phyloP scores from a whole-genome alignment of 768 basidiomycete genomes.

The Phaeotremella skinneri region DNA sequence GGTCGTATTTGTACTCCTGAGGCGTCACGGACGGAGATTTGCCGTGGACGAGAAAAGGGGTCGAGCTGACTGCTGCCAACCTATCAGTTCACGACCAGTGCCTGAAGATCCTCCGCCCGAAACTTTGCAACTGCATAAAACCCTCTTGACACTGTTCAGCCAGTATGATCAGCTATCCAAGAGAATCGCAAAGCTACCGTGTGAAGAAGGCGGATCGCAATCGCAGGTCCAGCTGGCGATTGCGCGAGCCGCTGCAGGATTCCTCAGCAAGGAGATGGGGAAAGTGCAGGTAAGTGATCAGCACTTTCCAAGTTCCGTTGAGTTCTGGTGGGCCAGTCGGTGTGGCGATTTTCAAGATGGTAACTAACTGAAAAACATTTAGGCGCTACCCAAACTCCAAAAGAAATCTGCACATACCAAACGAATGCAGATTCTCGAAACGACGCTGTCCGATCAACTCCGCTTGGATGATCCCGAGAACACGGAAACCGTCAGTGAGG shows the following conservation, averaged over 20 bases:
- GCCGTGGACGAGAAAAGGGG: too few species aligned
- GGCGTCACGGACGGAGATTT: too few species aligned
- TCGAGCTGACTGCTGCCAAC: neutral
- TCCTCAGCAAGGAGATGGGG: conserved; percentile 87
- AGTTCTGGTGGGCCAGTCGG: too few species aligned
- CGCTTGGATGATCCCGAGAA: conserved; percentile 23
- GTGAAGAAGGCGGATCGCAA: conserved; percentile 65
- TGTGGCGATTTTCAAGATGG: neutral
- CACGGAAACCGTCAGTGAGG: conserved; percentile 55
- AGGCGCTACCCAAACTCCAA: conserved; percentile 46
- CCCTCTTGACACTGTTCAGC: conserved; percentile 76
- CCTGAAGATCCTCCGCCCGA: conserved; percentile 53
- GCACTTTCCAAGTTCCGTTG: neutral
- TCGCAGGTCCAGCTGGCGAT: conserved; percentile 82
- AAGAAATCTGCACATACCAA: conserved; percentile 31
- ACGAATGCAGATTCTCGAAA: conserved; percentile 24
- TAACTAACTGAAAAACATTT: neutral
- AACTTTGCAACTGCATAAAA: conserved; percentile 63
- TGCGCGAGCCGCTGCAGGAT: conserved; percentile 68
- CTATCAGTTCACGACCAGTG: conserved; percentile 45
- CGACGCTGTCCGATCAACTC: conserved; percentile 27
- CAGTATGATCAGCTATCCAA: conserved; percentile 88
- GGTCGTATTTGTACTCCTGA: conserved; percentile 48
- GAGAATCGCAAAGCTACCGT: conserved; percentile 72
- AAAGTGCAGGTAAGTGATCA: conserved; percentile 61